Percentiles rank a stretch among this genome's conserved stretches.
phyloP scores from a whole-genome alignment of 768 basidiomycete species.

The Hericium rajendrae region DNA sequence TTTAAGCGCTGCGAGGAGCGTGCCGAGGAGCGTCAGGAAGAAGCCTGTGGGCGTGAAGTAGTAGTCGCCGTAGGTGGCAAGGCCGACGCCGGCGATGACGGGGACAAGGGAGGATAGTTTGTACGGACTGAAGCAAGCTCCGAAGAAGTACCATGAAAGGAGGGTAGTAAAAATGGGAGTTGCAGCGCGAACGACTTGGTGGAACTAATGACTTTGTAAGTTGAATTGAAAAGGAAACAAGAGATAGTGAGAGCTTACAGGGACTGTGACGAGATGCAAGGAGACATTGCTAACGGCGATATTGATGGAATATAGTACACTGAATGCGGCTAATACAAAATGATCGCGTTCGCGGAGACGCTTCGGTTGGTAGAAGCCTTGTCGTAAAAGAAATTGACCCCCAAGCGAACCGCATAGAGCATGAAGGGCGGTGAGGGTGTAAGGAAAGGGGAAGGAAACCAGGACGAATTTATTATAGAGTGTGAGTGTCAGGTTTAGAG shows the following conservation, averaged over 20 bases:
- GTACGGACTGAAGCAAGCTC: slow-evolving; percentile 42
- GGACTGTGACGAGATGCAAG: slow-evolving; percentile 79
- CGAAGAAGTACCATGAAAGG: slow-evolving; percentile 62
- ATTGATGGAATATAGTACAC: slow-evolving; percentile 85
- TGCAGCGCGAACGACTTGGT: slow-evolving; percentile 90
- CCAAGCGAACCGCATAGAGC: slow-evolving; percentile 81
- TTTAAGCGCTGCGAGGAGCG: slow-evolving; percentile 86
- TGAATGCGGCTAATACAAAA: slow-evolving; percentile 68
- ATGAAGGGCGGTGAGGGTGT: slow-evolving; percentile 89
- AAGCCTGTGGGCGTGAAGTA: slow-evolving; percentile 83
- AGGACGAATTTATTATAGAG: slow-evolving; percentile 94
- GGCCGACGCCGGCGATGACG: slow-evolving; percentile 81
- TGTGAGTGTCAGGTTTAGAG: slow-evolving; percentile 85
- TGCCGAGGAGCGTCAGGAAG: slow-evolving; percentile 81
- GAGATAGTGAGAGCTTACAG: slow-evolving; percentile 40
- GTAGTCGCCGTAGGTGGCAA: slow-evolving; percentile 95
- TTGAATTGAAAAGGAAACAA: background rate
- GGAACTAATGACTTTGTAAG: slow-evolving; percentile 50
- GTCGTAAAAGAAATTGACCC: slow-evolving; percentile 52
- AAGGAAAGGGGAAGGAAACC: slow-evolving; percentile 89
- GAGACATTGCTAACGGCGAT: slow-evolving; percentile 93
- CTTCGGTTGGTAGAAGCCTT: slow-evolving; percentile 49
- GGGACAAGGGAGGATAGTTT: slow-evolving; percentile 73
- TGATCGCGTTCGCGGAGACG: slow-evolving; percentile 42
- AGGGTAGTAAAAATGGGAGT: slow-evolving; percentile 89